A percentile compares a stretch with the other conserved stretches of the same genome.
These are phyloP conservation scores for Ustilago sp. DNA, from an alignment of 1,284 basidiomycete genomes.

Conservation along the genomic window DNA sequence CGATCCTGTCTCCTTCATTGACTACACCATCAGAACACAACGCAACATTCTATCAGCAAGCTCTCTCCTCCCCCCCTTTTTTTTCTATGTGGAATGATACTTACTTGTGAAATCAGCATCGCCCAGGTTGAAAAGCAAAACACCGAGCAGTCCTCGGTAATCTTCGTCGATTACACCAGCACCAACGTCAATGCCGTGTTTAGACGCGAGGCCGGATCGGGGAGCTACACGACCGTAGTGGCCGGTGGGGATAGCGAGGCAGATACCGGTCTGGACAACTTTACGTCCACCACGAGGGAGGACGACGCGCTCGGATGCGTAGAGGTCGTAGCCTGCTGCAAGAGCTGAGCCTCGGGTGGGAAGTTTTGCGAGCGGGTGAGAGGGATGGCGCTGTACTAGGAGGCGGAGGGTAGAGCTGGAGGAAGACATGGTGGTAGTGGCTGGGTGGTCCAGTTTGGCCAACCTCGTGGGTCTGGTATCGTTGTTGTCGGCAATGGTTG, in stretches of 20 bases:
- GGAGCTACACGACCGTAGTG: conserved; percentile 97
- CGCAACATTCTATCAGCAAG: not conserved
- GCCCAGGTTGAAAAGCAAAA: conserved; percentile 89
- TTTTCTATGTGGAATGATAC: conserved; percentile 48
- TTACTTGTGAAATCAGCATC: conserved; percentile 87
- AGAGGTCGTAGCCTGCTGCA: conserved; percentile 94
- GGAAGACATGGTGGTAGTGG: conserved; percentile 12
- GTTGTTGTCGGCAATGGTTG: not conserved
- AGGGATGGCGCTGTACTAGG: conserved; percentile 85
- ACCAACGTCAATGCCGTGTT: conserved; percentile 96
- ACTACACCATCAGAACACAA: conserved; percentile 73
- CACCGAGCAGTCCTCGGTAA: conserved; percentile 90
- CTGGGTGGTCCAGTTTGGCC: conserved; percentile 26
- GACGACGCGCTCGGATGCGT: conserved; percentile 75
- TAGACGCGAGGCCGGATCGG: conserved; percentile 90
- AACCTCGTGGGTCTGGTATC: conserved; percentile 12
- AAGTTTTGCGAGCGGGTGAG: conserved; percentile 77
- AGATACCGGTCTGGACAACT: conserved; percentile 87
- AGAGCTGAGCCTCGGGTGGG: conserved; percentile 88
- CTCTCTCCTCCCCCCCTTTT: not conserved
- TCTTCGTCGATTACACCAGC: conserved; percentile 98
- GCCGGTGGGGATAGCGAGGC: conserved; percentile 88
- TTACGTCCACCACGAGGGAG: conserved; percentile 77
- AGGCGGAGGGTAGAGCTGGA: conserved; percentile 71
- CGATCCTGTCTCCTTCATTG: conserved; percentile 88